Evolutionary conservation across 2,329 filamentous ascomycete genomes (phyloP).

Genomic region (Alternaria tenuissima): DNA sequence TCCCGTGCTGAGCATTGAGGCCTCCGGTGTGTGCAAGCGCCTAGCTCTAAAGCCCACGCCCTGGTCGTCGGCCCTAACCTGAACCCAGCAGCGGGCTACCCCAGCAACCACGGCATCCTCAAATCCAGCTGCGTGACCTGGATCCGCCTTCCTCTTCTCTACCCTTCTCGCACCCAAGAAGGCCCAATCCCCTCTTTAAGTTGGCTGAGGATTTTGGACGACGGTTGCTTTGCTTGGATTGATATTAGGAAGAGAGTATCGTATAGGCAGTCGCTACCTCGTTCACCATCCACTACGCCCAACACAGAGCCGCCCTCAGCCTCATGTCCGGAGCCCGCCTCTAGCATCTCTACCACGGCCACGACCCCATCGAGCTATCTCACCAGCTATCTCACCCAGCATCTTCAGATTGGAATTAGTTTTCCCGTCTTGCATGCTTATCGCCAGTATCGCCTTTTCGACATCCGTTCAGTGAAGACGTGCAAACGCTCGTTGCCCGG

Average conservation of each 20-base stretch:
- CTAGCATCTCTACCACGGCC: slow-evolving; percentile 19
- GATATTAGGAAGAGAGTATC: slow-evolving; percentile 8
- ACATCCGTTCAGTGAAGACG: slow-evolving; percentile 27
- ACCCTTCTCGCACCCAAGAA: slow-evolving; percentile 53
- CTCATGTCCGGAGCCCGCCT: slow-evolving; percentile 36
- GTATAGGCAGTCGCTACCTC: slow-evolving; percentile 38
- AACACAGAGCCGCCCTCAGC: background rate
- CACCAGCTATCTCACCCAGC: slow-evolving; percentile 37
- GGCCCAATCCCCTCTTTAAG: slow-evolving; percentile 37
- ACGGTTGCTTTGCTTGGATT: slow-evolving; percentile 39
- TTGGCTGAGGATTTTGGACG: slow-evolving; percentile 33
- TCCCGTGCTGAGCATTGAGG: slow-evolving; percentile 37
- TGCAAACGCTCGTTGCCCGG: slow-evolving; percentile 52
- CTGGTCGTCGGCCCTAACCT: slow-evolving; percentile 35
- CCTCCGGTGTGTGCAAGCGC: slow-evolving; percentile 39
- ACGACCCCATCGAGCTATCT: slow-evolving; percentile 1
- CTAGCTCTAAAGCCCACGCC: slow-evolving; percentile 36
- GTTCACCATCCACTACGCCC: slow-evolving; percentile 24
- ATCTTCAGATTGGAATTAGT: slow-evolving; percentile 52
- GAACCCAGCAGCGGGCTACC: slow-evolving; percentile 33
- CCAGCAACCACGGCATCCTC: slow-evolving; percentile 44
- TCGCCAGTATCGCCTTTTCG: slow-evolving; percentile 29
- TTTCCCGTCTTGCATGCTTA: slow-evolving; percentile 53
- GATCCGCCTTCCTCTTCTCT: slow-evolving; percentile 38
- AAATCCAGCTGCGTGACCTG: slow-evolving; percentile 48